These are phyloP conservation scores for Nakazawaea ernobii DNA, from an alignment of 805 yeast species.

Conservation along the genomic window DNA sequence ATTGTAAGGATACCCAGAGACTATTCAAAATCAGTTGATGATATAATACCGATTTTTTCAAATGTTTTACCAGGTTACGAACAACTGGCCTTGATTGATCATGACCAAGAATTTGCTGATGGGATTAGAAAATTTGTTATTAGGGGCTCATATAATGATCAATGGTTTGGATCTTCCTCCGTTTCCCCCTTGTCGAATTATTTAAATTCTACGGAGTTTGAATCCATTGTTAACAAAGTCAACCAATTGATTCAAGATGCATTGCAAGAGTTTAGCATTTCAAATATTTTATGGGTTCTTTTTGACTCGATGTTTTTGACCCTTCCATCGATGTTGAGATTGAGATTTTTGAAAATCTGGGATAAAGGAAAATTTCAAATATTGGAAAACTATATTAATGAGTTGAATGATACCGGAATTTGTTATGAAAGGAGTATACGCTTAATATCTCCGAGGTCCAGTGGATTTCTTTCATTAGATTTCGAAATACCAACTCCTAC, in stretches of 20 bases:
- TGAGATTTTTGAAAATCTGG: conserved; percentile 13
- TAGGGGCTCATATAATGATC: conserved; percentile 30
- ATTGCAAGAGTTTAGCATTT: conserved; percentile 30
- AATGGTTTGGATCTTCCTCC: conserved; percentile 48
- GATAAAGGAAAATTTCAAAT: conserved; percentile 27
- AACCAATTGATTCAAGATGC: conserved; percentile 38
- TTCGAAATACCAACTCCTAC: conserved; percentile 43
- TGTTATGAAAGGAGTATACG: conserved; percentile 22
- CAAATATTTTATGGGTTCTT: conserved; percentile 34
- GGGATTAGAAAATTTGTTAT: conserved; percentile 24
- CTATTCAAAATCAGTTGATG: conserved; percentile 29
- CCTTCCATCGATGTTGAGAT: conserved; percentile 18
- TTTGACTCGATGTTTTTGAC: conserved; percentile 37
- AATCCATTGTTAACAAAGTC: conserved; percentile 33
- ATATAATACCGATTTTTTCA: conserved; percentile 52
- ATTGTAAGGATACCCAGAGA: conserved; percentile 62
- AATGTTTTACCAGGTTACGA: conserved; percentile 51
- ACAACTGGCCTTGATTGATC: conserved; percentile 48
- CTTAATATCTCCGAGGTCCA: conserved; percentile 44
- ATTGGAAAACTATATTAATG: conserved; percentile 37
- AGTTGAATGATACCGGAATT: conserved; percentile 22
- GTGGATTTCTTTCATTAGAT: conserved; percentile 55
- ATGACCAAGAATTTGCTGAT: no score
- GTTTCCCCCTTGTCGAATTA: conserved; percentile 41
- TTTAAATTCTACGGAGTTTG: conserved; percentile 32